Base-by-base conservation (phyloP, 768 basidiomycete species). In the Leccinum longicurvipes region DNA sequence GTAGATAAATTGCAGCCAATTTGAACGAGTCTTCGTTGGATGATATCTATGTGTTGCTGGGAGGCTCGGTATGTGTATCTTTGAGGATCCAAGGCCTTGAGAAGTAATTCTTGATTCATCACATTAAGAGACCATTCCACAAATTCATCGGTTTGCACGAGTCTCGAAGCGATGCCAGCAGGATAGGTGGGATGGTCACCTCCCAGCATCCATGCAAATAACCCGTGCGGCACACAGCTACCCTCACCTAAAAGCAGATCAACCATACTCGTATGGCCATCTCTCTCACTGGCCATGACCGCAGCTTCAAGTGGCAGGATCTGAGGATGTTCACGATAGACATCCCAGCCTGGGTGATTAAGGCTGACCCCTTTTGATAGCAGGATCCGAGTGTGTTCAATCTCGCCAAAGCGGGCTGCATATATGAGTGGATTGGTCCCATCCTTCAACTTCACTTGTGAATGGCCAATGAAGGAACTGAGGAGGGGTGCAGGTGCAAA, bases 271-370 rank as follows among this genome's bases (percentile, higher is more conserved):
- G n/a, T n/a, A 36, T 0, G 0, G 7, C 3, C 0, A n/a, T n/a
- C n/a, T n/a, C n/a, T n/a, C n/a, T 4, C 0, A 6, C 34, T 7
- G 15, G 29, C 5, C 17, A 0, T 17, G 17, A 36, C 7, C 6
- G 4, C n/a, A 42, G 41, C n/a, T 5, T 42, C 41, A n/a, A 11
- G 0, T 21, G 19, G 19, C 11, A 21, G 11, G 10, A 42, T 1
- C 10, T 0, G 1, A 42, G 8, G 9, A 11, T 6, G 9, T 11
- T 19, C 0, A 5, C 5, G 1, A 14, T 0, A 6, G 0, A 5
- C 1, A 42, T 42, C 19, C 41, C n/a, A 42, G 41, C 41, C 19
- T 42, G 0, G n/a, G 8, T 42, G 41, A 0, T 19, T 21, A 2
- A 42, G 9, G 17, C 11, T 42, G 0, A 42, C 41, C 19, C 41